Evolutionary conservation across 345 rosid species (phyloP).

Genomic region (Linum trigynum): DNA sequence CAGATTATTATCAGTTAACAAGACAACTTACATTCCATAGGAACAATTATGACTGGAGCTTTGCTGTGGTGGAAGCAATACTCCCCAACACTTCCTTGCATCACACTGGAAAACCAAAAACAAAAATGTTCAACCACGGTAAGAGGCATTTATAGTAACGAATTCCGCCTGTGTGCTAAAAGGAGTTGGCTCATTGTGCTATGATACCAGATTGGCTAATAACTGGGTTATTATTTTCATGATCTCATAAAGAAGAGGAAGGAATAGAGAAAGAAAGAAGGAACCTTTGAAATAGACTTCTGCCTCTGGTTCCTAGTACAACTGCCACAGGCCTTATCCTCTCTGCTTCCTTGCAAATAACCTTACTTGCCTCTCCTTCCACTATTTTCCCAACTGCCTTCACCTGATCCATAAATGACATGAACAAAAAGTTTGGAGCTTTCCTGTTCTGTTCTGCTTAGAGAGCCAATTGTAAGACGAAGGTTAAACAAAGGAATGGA

Average conservation of each 20-base stretch:
- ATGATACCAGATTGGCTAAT: not conserved
- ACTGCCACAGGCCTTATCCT: constrained; percentile 1
- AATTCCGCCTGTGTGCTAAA: no score
- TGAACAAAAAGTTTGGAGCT: not conserved
- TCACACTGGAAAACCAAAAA: not conserved
- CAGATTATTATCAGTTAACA: not conserved
- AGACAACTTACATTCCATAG: not conserved
- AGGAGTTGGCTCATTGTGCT: no score
- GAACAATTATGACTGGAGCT: constrained; percentile 2
- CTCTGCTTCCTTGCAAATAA: constrained; percentile 6
- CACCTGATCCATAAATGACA: not conserved
- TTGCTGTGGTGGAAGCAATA: constrained; percentile 4
- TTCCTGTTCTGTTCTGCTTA: no score
- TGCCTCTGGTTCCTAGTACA: constrained; percentile 2
- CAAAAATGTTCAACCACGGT: not conserved
- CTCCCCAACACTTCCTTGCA: constrained; percentile 7
- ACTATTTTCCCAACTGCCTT: not conserved
- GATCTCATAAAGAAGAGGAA: not conserved
- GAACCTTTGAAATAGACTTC: not conserved
- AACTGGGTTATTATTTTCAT: not conserved
- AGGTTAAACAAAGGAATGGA: not conserved
- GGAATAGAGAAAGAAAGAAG: not conserved
- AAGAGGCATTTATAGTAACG: not conserved
- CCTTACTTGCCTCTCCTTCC: constrained; percentile 5
- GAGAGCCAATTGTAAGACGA: not conserved